These are phyloP conservation scores for Xylaria bambusicola DNA, from an alignment of 495 filamentous ascomycete genomes.

Conservation along the genomic window DNA sequence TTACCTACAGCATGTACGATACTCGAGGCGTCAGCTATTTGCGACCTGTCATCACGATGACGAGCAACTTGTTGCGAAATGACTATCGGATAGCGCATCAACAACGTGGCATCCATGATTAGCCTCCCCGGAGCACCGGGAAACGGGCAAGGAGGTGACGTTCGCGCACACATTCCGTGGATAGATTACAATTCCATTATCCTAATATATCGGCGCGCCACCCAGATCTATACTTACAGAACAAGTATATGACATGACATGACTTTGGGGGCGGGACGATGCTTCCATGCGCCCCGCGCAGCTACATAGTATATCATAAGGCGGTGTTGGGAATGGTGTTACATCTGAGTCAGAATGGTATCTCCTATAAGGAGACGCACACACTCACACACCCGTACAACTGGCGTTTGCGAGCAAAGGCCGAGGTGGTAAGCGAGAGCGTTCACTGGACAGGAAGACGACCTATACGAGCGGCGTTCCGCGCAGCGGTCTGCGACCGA, in stretches of 20 bases:
- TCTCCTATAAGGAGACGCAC: constrained; percentile 13
- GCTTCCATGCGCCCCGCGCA: constrained; percentile 2
- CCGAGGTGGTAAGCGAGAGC: constrained; percentile 21
- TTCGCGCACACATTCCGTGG: not conserved
- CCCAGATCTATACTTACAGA: not conserved
- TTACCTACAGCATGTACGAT: not conserved
- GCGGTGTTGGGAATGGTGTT: constrained; percentile 28
- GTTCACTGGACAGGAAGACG: constrained; percentile 17
- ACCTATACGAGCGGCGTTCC: constrained; percentile 28
- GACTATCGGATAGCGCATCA: constrained; percentile 12
- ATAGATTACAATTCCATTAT: constrained; percentile 4
- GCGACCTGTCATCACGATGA: constrained; percentile 1
- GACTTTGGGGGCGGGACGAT: constrained; percentile 9
- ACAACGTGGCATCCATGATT: constrained; percentile 19
- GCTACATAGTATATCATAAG: constrained; percentile 17
- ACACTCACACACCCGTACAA: not conserved
- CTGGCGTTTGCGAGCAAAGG: constrained; percentile 25
- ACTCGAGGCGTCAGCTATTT: not conserved
- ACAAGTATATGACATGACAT: not conserved
- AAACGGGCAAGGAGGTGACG: not conserved
- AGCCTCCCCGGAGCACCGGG: constrained; percentile 6
- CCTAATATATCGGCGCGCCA: constrained; percentile 9
- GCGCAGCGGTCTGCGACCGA: constrained; percentile 30
- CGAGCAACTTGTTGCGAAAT: constrained; percentile 11
- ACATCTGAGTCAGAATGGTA: constrained; percentile 35